Base-by-base conservation (phyloP, 78 protist species). In the Corallochytrium limacisporum region DNA sequence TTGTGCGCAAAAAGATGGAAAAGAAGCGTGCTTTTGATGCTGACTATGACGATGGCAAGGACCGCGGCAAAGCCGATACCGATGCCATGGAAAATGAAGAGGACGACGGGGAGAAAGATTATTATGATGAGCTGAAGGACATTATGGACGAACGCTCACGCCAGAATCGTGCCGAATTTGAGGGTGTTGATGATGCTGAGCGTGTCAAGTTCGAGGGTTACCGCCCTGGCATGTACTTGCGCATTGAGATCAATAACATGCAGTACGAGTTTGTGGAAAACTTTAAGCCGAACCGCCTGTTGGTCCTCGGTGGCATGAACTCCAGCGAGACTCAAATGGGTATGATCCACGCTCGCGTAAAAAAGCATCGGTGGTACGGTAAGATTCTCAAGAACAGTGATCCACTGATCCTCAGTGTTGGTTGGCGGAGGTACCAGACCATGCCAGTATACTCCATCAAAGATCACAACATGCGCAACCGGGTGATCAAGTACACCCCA, bases 401-500 rank as follows among this genome's bases (percentile, higher is more conserved):
- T 72, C 99, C 99, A 39, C 74, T 95, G 26, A 60, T 93, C 49
- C 10, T 97, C 18, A 84, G 94, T 9, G 12, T 95, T 51, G 99
- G 99, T 15, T 97, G 99, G 99, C 65, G 99, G 7, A 77, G 97
- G n/a, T 72, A 49, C 62, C 78, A 72, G 71, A 13, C 78, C 20
- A 3, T 36, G 10, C 51, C 61, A 39, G 20, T 50, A 1, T 62
- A 62, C 65, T 12, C 62, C n/a, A 33, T 60, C 38, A 59, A 70
- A 55, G 97, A 91, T 73, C 72, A 71, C 29, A 82, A 73, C 66
- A 75, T 73, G 24, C 79, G 95, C 51, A 56, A 79, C 56, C 84
- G 98, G 43, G 56, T 82, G 82, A 36, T 96, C 51, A 96, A 96
- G 72, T 95, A 95, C 83, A 92, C 99, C 1, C 99, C 99, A 2